These are phyloP conservation scores for Odontarrhena argentea DNA, from an alignment of 345 rosid species.

Conservation along the genomic window DNA sequence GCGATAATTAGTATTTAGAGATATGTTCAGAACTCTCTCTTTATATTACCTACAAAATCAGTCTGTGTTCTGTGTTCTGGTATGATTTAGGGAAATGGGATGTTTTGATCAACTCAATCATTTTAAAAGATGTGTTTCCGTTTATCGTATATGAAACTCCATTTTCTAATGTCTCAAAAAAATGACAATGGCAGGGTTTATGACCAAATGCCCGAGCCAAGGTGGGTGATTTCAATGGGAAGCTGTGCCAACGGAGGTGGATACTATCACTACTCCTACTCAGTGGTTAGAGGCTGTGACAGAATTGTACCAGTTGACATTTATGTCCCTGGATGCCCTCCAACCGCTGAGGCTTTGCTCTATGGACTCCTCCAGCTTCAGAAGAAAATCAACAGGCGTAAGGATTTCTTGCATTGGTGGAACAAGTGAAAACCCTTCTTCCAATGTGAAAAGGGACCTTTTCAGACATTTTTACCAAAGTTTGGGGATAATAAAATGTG, in stretches of 20 bases:
- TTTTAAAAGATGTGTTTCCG: background rate
- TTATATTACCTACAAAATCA: background rate
- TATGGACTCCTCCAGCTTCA: slow-evolving; percentile 94
- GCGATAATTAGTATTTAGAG: background rate
- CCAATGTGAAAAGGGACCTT: slow-evolving; percentile 5
- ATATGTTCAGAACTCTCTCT: background rate
- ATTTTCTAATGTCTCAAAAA: slow-evolving; percentile 19
- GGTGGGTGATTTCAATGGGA: slow-evolving; percentile 99
- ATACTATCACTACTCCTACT: slow-evolving; percentile 96
- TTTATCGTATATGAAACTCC: slow-evolving; percentile 11
- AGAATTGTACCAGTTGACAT: slow-evolving; percentile 97
- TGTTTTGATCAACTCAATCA: background rate
- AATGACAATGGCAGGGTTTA: slow-evolving; percentile 71
- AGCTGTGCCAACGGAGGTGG: slow-evolving; percentile 99
- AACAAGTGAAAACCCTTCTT: slow-evolving; percentile 51
- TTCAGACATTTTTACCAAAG: slow-evolving; percentile 32
- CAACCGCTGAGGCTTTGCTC: slow-evolving; percentile 95
- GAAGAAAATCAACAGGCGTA: slow-evolving; percentile 97
- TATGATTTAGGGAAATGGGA: background rate
- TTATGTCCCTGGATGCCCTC: slow-evolving; percentile 97
- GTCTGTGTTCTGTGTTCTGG: slow-evolving; percentile 11
- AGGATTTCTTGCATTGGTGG: slow-evolving; percentile 97
- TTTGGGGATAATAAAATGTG: slow-evolving; percentile 35
- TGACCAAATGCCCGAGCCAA: slow-evolving; percentile 98
- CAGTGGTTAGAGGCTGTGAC: slow-evolving; percentile 96